Base-by-base conservation (phyloP, 768 basidiomycete species). In the Pleurotus salmoneostramineus region DNA sequence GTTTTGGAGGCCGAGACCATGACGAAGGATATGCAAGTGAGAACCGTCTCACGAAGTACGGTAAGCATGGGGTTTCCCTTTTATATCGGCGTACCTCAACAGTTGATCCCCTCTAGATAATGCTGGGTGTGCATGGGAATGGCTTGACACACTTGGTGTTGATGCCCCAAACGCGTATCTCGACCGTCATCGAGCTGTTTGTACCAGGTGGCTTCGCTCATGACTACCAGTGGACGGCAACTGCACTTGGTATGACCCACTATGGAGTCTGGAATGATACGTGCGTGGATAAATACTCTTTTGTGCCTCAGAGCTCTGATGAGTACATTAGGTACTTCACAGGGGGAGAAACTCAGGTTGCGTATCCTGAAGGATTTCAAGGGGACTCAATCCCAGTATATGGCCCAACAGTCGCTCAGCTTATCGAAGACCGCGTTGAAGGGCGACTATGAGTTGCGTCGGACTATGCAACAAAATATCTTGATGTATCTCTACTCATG, bases 321-420 rank as follows among this genome's bases (percentile, higher is more conserved):
- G 21, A 27, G 2, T 27, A 27, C 21, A 27, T 27, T 27, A 27
- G 21, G 21, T 27, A 27, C 21, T 27, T 27, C 21, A 27, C 21
- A 27, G 21, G 21, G 21, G 21, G 21, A 27, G 21, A 27, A 27
- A 27, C 82, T 31, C 17, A 35, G 0, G 83, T 89, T 0, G 65
- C 69, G n/a, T 93, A 93, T 63, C 92, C 92, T 0, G 85, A 92
- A 6, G 91, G 89, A 27, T 95, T 95, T 75, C 93, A 95, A 64
- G 85, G 85, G 43, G 76, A 80, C n/a, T 71, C 75, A 36, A 95
- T 95, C 57, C 91, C 91, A 2, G 85, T 89, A 0, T 68, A 87
- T 62, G 90, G 88, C 0, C 81, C 82, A 12, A 72, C 74, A 0
- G 74, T 95, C 7, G 87, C 83, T 0, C 75, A 80, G 63, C 71